These are phyloP conservation scores for Blastobotrys muscicola DNA, from an alignment of 805 yeast species.

Conservation along the genomic window DNA sequence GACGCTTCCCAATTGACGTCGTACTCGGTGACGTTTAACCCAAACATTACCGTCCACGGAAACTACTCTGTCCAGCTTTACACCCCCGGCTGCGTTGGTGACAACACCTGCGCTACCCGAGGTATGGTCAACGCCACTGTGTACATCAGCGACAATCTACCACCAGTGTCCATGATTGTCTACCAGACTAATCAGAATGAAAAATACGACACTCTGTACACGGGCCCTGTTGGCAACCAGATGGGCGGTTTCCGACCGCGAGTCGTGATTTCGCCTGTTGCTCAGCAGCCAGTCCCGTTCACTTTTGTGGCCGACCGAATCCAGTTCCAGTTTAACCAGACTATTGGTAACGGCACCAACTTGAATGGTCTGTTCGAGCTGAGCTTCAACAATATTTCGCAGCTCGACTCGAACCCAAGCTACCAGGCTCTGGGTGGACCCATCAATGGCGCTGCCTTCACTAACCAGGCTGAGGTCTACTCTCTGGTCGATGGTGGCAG, in stretches of 20 bases:
- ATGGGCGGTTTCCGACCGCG: constrained; percentile 30
- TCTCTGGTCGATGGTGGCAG: constrained; percentile 27
- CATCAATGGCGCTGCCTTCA: constrained; percentile 17
- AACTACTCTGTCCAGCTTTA: constrained; percentile 59
- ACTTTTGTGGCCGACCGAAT: constrained; percentile 67
- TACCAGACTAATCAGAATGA: constrained; percentile 74
- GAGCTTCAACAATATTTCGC: constrained; percentile 55
- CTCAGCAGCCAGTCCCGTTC: constrained; percentile 26
- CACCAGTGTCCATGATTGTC: constrained; percentile 36
- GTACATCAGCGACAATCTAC: constrained; percentile 36
- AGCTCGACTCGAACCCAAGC: constrained; percentile 23
- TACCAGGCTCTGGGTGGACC: constrained; percentile 4
- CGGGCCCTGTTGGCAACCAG: constrained; percentile 39
- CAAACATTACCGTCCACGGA: constrained; percentile 67
- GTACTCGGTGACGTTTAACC: constrained; percentile 44
- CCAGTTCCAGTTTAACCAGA: constrained; percentile 29
- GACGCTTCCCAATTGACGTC: constrained; percentile 24
- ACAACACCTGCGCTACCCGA: constrained; percentile 57
- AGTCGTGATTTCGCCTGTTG: constrained; percentile 35
- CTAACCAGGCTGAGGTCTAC: constrained; percentile 34
- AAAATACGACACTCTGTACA: constrained; percentile 70
- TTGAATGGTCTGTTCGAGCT: constrained; percentile 81
- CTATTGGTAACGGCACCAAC: constrained; percentile 10
- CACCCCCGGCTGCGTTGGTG: constrained; percentile 80
- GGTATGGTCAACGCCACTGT: constrained; percentile 75